Evolutionary conservation across 2,329 filamentous ascomycete species (phyloP), one percentile per base, ranked within the genome.

Genomic region (Aspergillus tamarii): DNA sequence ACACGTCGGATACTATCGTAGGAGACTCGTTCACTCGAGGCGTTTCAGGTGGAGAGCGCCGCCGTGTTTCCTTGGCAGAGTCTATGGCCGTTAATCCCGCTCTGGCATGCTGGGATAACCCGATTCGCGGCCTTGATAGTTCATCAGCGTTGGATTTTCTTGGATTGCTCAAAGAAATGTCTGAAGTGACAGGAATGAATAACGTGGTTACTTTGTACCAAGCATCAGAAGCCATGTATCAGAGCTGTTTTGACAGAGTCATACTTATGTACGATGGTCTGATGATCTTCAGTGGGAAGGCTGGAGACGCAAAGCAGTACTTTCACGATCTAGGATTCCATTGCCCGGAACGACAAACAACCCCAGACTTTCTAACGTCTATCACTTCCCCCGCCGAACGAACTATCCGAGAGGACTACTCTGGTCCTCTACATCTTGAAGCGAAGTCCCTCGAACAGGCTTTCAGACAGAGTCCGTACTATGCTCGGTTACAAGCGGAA

Each of bases 51-150:
- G 89, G 90, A 43, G 89, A 92, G 74, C 83, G 89, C 61, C 94
- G 95, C 80, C 88, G 93, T 74, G 92, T 96, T 6, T 91, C 88
- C 52, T 93, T 95, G 65, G 91, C 90, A 1, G 92, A 95, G 77
- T 92, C 91, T 68, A 85, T 90, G 64, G 81, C 93, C 12, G 89
- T 89, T 19, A 79, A 80, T n/a, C 85, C 87, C 1, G 88, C 84
- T 48, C 81, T 87, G 1, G 89, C 91, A 74, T 90, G 88, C 64
- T 95, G 92, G 91, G 92, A 91, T 64, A 92, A 92, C 67, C 88
- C 85, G 28, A 94, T 91, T 0, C 84, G 86, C 58, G 91, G 91
- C 12, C 82, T 94, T 0, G 91, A 94, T 74, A 88, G 88, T 91
- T 6, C 84, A 89, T 48, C 45, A 12, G 45, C 45, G n/a, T 12